A percentile compares a stretch with the other conserved stretches of the same genome.
Conservation (phyloP, 106 monocot genomes). For the Allium sativum region DNA sequence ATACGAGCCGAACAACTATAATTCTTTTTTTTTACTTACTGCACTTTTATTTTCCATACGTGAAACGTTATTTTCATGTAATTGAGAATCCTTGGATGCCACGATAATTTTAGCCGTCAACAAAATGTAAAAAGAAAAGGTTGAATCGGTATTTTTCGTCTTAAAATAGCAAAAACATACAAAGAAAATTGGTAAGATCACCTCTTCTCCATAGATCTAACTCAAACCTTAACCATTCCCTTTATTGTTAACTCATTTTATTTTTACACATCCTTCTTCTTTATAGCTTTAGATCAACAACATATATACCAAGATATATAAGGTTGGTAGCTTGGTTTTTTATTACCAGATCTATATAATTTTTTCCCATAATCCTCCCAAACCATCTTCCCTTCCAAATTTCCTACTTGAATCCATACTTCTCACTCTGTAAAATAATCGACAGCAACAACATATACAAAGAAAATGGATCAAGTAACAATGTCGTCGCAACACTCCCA, state of each 20-base stretch:
- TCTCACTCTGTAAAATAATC: neutral
- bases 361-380: neutral
- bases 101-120: no score
- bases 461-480: conserved; percentile 52
- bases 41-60: no score
- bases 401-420: neutral
- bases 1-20: no score
- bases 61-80: no score
- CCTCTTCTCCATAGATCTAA: conserved; percentile 2
- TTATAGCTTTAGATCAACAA: neutral
- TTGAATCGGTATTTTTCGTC: no score
- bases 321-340: neutral
- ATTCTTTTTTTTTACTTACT: no score
- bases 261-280: neutral
- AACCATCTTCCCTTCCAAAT: neutral
- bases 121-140: no score
- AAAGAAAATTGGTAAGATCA: neutral
- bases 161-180: no score
- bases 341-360: neutral
- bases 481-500: conserved; percentile 32
- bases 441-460: neutral
- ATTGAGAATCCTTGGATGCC: no score
- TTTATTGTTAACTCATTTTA: neutral
- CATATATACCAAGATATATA: neutral
- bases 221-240: neutral